Evolutionary conservation across 1,284 basidiomycete genomes (phyloP), one percentile per base, ranked within the genome.

Genomic region (Puccinia hordei): DNA sequence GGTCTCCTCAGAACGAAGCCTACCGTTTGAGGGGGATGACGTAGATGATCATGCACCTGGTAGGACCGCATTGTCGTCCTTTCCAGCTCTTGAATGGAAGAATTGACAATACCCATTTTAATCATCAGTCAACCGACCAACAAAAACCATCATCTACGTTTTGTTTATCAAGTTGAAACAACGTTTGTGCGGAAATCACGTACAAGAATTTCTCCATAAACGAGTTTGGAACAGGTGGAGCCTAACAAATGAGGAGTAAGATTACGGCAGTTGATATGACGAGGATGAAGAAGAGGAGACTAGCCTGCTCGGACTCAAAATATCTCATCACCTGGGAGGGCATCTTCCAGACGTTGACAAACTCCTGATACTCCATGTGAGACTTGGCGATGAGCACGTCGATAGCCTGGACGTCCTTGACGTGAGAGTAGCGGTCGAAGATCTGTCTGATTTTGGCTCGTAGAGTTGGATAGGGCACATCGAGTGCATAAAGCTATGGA

Each of bases 341-440:
- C 69, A 73, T 80, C 68, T 80, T 80, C 78, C 78, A 80, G 44
- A 80, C 68, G 35, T 80, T 80, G 53, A 80, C 55, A 44, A 80
- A 80, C 68, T 80, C 97, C 88, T 99, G 97, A 85, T 91, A 95
- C 84, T 98, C 95, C 87, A 91, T 91, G 82, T 91, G 88, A 82
- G 90, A 90, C 89, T 98, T 98, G 86, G 92, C 89, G 72, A 98
- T 86, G 83, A 98, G 88, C 73, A 98, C 88, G 86, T 99, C 94
- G 85, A 98, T 90, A 61, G 93, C 90, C 78, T 91, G 90, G 46
- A 90, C 87, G 87, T 99, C 94, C 73, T 91, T 90, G 73, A 98
- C 90, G 84, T 92, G 88, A 82, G 91, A 89, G 88, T 95, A 92
- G 83, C 89, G 88, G 87, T 99, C 96, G 84, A 98, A 98, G 83